Evolutionary conservation across 495 filamentous ascomycete species (phyloP).

Genomic region (Aspergillus saccharolyticus): DNA sequence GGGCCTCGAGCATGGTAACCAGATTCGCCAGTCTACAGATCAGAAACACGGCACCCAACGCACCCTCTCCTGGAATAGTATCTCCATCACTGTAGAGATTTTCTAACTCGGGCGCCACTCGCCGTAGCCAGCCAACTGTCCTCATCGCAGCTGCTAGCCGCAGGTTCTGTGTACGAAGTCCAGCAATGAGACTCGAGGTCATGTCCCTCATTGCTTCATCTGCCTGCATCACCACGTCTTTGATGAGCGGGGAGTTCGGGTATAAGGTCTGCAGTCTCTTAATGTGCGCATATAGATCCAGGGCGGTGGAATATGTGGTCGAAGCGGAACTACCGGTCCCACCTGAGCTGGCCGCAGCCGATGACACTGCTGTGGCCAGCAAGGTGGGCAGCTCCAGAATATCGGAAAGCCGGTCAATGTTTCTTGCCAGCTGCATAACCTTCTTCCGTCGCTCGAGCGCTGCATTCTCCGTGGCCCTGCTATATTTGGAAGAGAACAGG

Average conservation of each 20-base stretch:
- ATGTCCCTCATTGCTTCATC: constrained; percentile 87
- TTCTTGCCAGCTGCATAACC: constrained; percentile 78
- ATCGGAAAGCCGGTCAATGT: constrained; percentile 84
- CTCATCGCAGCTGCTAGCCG: constrained; percentile 90
- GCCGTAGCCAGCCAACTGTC: constrained; percentile 84
- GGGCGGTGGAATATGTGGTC: constrained; percentile 81
- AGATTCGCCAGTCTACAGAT: constrained; percentile 80
- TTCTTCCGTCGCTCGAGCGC: constrained; percentile 71
- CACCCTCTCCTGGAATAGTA: constrained; percentile 48
- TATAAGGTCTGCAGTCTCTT: constrained; percentile 79
- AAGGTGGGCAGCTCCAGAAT: constrained; percentile 88
- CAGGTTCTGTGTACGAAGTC: constrained; percentile 68
- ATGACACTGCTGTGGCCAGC: constrained; percentile 68
- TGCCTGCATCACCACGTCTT: constrained; percentile 68
- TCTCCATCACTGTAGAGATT: constrained; percentile 36
- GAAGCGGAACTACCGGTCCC: constrained; percentile 44
- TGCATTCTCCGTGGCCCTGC: constrained; percentile 65
- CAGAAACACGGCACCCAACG: constrained; percentile 79
- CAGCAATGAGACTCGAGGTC: constrained; percentile 75
- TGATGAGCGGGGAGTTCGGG: constrained; percentile 68
- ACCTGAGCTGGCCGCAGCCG: constrained; percentile 46
- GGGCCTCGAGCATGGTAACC: constrained; percentile 70
- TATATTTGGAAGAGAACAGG: constrained; percentile 78
- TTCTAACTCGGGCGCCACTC: constrained; percentile 78
- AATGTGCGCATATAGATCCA: constrained; percentile 93